Evolutionary conservation across 1,139 yeast genomes (phyloP).

Genomic region (Petasospora fabianii): DNA sequence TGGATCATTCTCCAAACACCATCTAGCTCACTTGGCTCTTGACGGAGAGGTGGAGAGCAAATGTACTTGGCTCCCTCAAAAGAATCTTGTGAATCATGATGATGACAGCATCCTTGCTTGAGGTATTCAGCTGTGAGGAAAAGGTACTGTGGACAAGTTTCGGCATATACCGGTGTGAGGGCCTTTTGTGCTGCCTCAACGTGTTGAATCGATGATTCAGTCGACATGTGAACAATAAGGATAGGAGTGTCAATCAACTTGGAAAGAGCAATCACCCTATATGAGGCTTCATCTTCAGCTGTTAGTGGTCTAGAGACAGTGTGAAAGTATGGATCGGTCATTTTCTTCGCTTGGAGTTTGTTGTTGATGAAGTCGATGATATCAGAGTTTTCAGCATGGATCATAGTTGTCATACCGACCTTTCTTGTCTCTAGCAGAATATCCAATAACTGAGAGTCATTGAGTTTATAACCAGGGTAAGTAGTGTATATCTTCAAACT

Average conservation of each 20-base stretch:
- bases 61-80: neutral
- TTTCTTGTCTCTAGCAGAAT: neutral
- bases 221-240: neutral
- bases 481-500: neutral
- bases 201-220: neutral
- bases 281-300: neutral
- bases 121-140: neutral
- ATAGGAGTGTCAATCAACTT: neutral
- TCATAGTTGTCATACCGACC: neutral
- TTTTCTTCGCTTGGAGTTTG: constrained; percentile 36
- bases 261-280: neutral
- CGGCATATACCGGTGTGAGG: neutral
- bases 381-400: neutral
- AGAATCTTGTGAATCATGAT: neutral
- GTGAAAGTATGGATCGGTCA: neutral
- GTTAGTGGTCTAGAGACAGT: neutral
- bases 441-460: neutral
- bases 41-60: neutral
- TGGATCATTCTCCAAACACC: neutral
- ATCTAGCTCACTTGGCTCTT: neutral
- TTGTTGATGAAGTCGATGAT: constrained; percentile 39
- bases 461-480: neutral
- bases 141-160: neutral
- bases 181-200: neutral
- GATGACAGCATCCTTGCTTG: neutral